Evolutionary conservation across 345 rosid species (phyloP).

Genomic region (Eucalyptus caleyi): DNA sequence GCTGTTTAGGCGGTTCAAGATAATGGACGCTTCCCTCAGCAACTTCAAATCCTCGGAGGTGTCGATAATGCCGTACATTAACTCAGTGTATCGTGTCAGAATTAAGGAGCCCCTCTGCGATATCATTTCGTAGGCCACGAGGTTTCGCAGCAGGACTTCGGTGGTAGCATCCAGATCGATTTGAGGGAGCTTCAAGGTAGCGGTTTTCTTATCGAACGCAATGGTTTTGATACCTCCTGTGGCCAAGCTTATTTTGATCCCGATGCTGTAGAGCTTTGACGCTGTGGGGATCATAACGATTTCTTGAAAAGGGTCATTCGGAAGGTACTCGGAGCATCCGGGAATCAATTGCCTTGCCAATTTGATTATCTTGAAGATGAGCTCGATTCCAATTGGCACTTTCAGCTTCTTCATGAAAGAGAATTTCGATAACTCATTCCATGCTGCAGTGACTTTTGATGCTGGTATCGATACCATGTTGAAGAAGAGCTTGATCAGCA

Average conservation of each 20-base stretch:
- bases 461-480: background rate
- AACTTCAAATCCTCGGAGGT: background rate
- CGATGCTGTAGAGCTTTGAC: background rate
- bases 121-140: background rate
- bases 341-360: background rate
- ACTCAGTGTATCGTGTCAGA: background rate
- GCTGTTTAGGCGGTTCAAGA: background rate
- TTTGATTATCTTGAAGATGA: background rate
- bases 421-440: background rate
- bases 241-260: background rate
- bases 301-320: background rate
- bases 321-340: background rate
- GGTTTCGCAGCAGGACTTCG: background rate
- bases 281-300: background rate
- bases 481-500: background rate
- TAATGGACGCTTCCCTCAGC: background rate
- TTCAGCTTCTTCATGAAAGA: background rate
- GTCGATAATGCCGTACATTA: background rate
- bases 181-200: background rate
- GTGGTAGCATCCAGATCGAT: background rate
- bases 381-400: background rate
- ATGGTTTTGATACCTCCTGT: background rate
- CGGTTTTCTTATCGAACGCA: background rate
- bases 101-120: background rate
- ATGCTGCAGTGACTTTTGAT: background rate